Evolutionary conservation across 805 yeast species (phyloP).

Genomic region (Yarrowia phangngaensis): DNA sequence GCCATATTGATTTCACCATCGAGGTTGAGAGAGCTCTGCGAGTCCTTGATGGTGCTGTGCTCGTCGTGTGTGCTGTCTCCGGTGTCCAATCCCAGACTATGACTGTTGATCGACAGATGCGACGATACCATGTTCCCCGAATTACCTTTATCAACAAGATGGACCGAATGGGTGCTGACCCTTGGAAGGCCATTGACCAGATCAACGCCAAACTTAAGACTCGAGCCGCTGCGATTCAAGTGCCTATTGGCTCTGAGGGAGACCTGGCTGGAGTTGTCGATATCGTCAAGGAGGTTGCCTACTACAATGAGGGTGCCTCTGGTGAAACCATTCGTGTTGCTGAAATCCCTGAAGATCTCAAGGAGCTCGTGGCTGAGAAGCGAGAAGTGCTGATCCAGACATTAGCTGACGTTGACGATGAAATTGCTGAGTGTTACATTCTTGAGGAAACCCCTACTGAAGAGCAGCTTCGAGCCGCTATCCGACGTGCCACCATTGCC

Average conservation of each 20-base stretch:
- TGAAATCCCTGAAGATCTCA: conserved; percentile 74
- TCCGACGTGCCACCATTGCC: conserved; percentile 91
- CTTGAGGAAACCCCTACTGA: conserved; percentile 86
- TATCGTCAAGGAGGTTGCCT: conserved; percentile 78
- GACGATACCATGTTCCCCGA: conserved; percentile 95
- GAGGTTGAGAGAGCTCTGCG: conserved; percentile 98
- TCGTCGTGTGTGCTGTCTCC: conserved; percentile 96
- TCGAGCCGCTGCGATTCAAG: conserved; percentile 96
- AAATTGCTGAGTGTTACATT: conserved; percentile 85
- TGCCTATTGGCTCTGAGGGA: conserved; percentile 92
- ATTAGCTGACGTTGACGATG: conserved; percentile 97
- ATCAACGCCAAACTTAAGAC: conserved; percentile 80
- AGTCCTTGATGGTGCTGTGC: conserved; percentile 96
- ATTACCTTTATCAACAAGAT: conserved; percentile 94
- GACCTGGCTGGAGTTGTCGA: conserved; percentile 85
- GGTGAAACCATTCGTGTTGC: conserved; percentile 72
- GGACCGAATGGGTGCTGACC: conserved; percentile 99
- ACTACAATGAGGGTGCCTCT: conserved; percentile 83
- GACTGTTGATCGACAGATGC: conserved; percentile 98
- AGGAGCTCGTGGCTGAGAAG: conserved; percentile 83
- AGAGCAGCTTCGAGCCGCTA: conserved; percentile 81
- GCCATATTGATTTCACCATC: conserved; percentile 97
- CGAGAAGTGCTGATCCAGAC: conserved; percentile 83
- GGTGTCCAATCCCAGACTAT: conserved; percentile 99
- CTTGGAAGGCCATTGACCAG: conserved; percentile 92